phyloP scores from a whole-genome alignment of 179 eudicot genomes.

The Actinidia polygama region DNA sequence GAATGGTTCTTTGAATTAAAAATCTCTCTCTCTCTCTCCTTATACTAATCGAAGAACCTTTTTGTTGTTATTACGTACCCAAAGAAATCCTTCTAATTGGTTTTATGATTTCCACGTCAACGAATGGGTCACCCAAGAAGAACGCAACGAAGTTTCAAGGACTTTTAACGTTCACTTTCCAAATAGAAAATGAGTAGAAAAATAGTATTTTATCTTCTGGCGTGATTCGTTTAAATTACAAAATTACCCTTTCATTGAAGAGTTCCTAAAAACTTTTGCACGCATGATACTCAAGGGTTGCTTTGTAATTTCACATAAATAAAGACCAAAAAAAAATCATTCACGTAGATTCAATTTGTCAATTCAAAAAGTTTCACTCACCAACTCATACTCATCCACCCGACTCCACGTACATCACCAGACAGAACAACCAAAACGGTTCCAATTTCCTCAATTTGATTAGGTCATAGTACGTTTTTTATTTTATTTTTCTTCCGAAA shows the following conservation, averaged over 20 bases:
- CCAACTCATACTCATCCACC: too few species aligned
- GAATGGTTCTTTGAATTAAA: not conserved
- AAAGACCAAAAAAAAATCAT: not conserved
- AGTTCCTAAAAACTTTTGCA: not conserved
- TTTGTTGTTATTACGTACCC: too few species aligned
- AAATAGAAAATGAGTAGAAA: too few species aligned
- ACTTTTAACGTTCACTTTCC: not conserved
- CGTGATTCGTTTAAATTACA: too few species aligned
- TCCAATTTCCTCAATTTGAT: not conserved
- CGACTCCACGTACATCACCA: too few species aligned
- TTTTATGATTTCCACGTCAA: not conserved
- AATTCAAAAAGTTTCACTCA: too few species aligned
- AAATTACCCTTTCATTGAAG: not conserved
- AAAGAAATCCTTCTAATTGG: too few species aligned
- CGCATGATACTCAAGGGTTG: too few species aligned
- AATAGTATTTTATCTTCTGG: too few species aligned
- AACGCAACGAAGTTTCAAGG: not conserved
- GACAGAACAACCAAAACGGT: too few species aligned
- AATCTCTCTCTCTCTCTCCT: too few species aligned
- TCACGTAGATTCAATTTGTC: too few species aligned
- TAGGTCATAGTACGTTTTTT: not conserved
- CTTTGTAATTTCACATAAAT: not conserved
- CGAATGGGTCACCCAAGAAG: not conserved
- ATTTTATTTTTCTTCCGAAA: not conserved
- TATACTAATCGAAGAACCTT: not conserved